Base-by-base conservation (phyloP, 1,139 yeast genomes). In the Suhomyces panamericanus region DNA sequence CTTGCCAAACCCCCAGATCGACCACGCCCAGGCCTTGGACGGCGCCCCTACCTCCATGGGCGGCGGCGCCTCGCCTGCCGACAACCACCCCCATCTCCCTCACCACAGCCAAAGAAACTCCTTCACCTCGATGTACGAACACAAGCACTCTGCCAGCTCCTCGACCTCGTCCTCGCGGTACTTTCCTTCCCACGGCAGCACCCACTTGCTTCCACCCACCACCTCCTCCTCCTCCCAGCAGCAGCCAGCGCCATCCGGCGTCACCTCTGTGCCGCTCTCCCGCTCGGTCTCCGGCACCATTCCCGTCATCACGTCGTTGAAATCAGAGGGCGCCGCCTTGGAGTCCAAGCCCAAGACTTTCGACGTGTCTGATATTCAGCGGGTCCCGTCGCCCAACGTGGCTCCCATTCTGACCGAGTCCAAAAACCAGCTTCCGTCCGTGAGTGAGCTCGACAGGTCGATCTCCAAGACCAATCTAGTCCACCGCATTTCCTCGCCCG, bases 381-480 rank as follows among this genome's bases (percentile, higher is more conserved):
- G 43, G 9, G 38, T 33, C 11, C 38, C 41, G 28, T 42, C 44
- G 4, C 44, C 44, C 6, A 37, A 30, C 14, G 35, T 37, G 1
- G 39, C 38, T 24, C 15, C 39, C 3, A 40, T 36, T 3, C 32
- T 27, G 31, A 29, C 50, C 27, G 50, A 45, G 26, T 35, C 45
- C 14, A 55, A 50, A 22, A 56, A 55, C 20, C 61, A 55, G 38
- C 55, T 67, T 17, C 75, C 75, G 2, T 64, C 69, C 20, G 73
- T 70, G 27, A 64, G 66, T 42, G 76, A 71, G 50, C 60, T 70
- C 37, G 74, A 69, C 44, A 67, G 65, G 43, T 61, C 67, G 27
- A 64, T 70, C 12, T 41, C 48, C 2, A 38, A 29, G 35, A 41
- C 42, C 16, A 42, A 33, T 15, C 16, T 41, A 22, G 16, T 44